These are phyloP conservation scores for Schizopora paradoxa DNA, from an alignment of 1,284 basidiomycete genomes.

Conservation along the genomic window DNA sequence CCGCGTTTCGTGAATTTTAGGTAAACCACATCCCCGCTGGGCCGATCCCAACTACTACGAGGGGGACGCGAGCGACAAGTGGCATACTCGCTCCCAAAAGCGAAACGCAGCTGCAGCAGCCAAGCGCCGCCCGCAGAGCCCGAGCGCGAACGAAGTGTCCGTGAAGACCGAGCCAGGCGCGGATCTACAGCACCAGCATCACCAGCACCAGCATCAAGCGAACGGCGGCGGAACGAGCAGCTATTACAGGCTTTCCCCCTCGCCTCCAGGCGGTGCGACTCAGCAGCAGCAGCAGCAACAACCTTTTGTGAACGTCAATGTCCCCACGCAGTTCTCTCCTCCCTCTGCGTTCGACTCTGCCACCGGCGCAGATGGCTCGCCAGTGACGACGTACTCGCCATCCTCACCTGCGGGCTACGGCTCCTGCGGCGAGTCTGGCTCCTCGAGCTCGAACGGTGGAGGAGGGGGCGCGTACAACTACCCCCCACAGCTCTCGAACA, in stretches of 20 bases:
- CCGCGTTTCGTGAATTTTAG: conserved; percentile 32
- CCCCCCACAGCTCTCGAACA: background rate
- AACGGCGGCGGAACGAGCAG: conserved; percentile 31
- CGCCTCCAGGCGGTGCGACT: conserved; percentile 39
- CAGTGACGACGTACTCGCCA: conserved; percentile 16
- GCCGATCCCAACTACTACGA: conserved; percentile 71
- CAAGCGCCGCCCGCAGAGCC: conserved; percentile 31
- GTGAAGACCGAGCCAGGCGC: conserved; percentile 23
- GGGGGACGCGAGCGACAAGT: conserved; percentile 72
- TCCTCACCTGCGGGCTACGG: conserved; percentile 10
- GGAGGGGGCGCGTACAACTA: conserved; percentile 10
- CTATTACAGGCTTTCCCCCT: conserved; percentile 58
- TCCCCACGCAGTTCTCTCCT: conserved; percentile 17
- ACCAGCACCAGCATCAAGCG: conserved; percentile 27
- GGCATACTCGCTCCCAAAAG: conserved; percentile 79
- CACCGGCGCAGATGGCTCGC: conserved; percentile 9
- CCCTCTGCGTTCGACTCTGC: conserved; percentile 9
- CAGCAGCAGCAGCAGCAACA: conserved; percentile 21
- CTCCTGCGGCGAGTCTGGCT: background rate
- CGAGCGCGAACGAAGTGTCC: conserved; percentile 26
- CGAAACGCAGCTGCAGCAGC: conserved; percentile 33
- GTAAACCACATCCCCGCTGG: conserved; percentile 79
- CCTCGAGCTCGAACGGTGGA: conserved; percentile 9
- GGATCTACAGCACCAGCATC: conserved; percentile 22
- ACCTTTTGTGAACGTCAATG: conserved; percentile 32